Evolutionary conservation across 805 yeast species (phyloP), one percentile per base, ranked within the genome.

Genomic region (Candida palmyrensis): DNA sequence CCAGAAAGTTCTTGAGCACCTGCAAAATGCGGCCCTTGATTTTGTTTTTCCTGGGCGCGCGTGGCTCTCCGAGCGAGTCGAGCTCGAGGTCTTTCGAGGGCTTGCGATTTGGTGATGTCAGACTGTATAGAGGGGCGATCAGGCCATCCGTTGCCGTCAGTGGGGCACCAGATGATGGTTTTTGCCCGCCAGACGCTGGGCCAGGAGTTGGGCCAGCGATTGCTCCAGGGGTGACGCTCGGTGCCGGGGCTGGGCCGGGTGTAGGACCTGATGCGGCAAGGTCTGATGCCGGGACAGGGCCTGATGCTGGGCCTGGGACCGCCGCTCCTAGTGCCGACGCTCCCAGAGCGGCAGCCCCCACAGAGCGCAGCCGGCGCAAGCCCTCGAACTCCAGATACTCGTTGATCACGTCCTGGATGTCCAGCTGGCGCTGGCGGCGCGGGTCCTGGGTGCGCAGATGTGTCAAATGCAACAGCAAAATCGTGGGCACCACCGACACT

Each of bases 1-100:
- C 68, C 19, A 62, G 44, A 36, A 80, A 75, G 51, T 80, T 82
- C 33, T 73, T 61, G n/a, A 56, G 30, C 26, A 64, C 30, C 15
- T 28, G 20, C 6, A 29, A 25, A 3, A 41, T 21, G 23, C 11
- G 9, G 9, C 10, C 11, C 9, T 11, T 9, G 11, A 21, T 9
- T 13, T 30, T 28, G 24, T 6, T 18, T n/a, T 18, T 18, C 14
- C 10, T 15, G 17, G 4, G 12, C 11, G 18, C 17, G 14, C 17
- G 14, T n/a, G 9, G 12, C 16, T 4, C 10, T 18, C 15, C n/a
- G 18, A 5, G 28, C 10, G 5, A 25, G 5, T 10, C 28, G n/a
- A 25, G 10, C 28, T 15, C 8, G 9, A 21, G 10, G 11, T 21
- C 23, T 9, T 21, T 21, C 23, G 9, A 11, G 11, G 11, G 9